phyloP scores from a whole-genome alignment of 495 filamentous ascomycete species.

The Podospora bellae-mahoneyi region DNA sequence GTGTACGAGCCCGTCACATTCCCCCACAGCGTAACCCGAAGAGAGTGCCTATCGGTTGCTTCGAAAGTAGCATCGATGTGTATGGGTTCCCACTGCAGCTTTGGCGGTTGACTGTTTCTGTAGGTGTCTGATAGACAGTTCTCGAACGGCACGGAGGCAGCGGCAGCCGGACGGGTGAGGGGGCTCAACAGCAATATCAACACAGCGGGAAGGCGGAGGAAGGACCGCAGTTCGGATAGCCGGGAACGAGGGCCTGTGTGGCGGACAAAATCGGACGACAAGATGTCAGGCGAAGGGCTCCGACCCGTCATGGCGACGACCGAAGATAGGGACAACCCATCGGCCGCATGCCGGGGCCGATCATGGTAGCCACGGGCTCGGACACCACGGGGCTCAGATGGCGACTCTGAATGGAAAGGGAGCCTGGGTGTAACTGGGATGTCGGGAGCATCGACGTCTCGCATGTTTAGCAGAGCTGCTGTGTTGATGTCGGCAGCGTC shows the following conservation, averaged over 20 bases:
- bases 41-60: constrained; percentile 56
- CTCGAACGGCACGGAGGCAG: constrained; percentile 68
- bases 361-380: neutral
- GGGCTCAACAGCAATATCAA: constrained; percentile 27
- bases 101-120: constrained; percentile 41
- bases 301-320: neutral
- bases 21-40: constrained; percentile 81
- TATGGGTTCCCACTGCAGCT: constrained; percentile 77
- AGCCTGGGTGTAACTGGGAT: neutral
- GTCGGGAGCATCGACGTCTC: neutral
- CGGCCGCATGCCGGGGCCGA: constrained; percentile 2
- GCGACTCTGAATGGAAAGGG: neutral
- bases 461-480: neutral
- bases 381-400: neutral
- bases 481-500: neutral
- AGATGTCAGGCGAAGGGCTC: neutral
- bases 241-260: neutral
- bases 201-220: constrained; percentile 7
- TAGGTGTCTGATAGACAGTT: constrained; percentile 74
- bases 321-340: neutral
- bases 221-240: neutral
- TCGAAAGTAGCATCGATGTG: constrained; percentile 72
- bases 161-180: constrained; percentile 38
- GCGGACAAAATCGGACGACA: neutral
- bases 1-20: constrained; percentile 71